Evolutionary conservation across 1,139 yeast species (phyloP), one percentile per base, ranked within the genome.

Genomic region (Sugiyamaella sp.): DNA sequence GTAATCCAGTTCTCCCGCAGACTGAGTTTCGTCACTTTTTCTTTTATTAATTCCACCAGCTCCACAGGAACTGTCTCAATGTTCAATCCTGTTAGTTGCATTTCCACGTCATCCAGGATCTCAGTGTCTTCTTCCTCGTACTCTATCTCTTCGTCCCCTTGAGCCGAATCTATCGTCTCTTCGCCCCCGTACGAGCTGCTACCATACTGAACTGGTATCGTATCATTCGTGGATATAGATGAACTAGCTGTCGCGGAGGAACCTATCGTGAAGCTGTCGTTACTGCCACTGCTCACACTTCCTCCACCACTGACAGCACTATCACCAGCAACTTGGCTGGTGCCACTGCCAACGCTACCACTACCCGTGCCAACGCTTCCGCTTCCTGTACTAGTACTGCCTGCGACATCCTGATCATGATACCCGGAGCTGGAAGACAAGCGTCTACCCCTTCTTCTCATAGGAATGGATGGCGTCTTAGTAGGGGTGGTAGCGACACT

Each of bases 11-110:
- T 84, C 54, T 75, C 74, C 54, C 82, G 80, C 16, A 85, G 65
- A 2, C 83, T 78, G 14, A 85, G 70, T 60, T 82, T 74, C 55
- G 81, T 82, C 14, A 82, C 75, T 32, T 73, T 74, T 29, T 70
- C 72, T 44, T 63, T 63, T 27, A 79, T 67, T 46, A 72, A 57
- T 24, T 73, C 76, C 2, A 78, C 67, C 32, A 77, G 74, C 17
- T 74, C 77, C 5, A 64, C 60, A 0, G 77, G 75, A 6, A 75
- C 45, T 2, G 67, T 62, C 3, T 66, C 60, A 29, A 75, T 69
- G 20, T 69, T 69, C 40, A 71, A 60, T n/a, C 69, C 71, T n/a
- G 66, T 67, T 46, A 74, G 61, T 35, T 63, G 61, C 38, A 66
- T 55, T n/a, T 58, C 64, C 12, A 64, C 66, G 16, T 53, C 58